These are phyloP conservation scores for Lasiodiplodia sp. DNA, from an alignment of 2,329 filamentous ascomycete species.

Conservation along the genomic window DNA sequence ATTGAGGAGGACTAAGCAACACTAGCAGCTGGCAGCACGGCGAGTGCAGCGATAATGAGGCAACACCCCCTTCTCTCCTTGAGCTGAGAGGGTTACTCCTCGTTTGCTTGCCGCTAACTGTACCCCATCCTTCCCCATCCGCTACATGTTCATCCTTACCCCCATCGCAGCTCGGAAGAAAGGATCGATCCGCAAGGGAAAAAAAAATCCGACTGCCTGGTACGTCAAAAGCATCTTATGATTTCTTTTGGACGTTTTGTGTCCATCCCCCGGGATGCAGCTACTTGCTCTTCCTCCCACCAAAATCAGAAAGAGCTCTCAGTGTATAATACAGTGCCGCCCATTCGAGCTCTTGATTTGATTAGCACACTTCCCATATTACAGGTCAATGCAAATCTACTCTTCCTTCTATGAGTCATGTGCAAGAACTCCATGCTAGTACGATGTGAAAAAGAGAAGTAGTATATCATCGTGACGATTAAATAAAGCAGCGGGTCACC, in stretches of 20 bases:
- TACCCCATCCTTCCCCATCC: neutral
- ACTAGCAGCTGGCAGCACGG: neutral
- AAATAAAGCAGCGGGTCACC: slow-evolving; percentile 63
- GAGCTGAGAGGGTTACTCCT: neutral
- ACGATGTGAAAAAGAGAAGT: neutral
- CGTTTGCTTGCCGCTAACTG: neutral
- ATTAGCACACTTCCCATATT: neutral
- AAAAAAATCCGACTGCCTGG: slow-evolving; percentile 4
- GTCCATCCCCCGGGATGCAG: slow-evolving; percentile 18
- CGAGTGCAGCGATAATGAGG: neutral
- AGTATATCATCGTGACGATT: slow-evolving; percentile 4
- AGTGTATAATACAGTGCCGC: slow-evolving; percentile 4
- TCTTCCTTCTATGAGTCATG: neutral
- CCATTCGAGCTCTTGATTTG: neutral
- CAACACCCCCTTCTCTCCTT: neutral
- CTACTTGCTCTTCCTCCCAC: neutral
- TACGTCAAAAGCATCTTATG: slow-evolving; percentile 28
- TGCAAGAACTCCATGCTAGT: neutral
- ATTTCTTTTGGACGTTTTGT: neutral
- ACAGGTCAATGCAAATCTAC: slow-evolving; percentile 18
- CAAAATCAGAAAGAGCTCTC: neutral
- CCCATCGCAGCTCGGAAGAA: neutral
- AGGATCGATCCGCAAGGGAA: neutral
- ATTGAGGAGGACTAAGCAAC: slow-evolving; percentile 76
- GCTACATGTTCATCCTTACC: neutral